Evolutionary conservation across 106 monocot species (phyloP).

Genomic region (Iris macrosiphon): DNA sequence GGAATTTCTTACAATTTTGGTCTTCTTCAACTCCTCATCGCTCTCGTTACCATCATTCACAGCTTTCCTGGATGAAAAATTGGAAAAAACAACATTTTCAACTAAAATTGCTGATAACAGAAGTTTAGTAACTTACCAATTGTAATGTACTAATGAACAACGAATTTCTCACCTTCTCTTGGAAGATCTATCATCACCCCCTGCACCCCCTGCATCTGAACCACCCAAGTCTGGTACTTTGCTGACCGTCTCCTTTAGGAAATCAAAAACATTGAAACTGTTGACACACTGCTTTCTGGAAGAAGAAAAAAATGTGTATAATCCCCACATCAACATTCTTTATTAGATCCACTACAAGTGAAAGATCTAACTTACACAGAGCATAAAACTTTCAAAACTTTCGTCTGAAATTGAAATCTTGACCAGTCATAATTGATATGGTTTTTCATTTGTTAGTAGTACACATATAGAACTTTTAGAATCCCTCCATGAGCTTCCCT

Average conservation of each 20-base stretch:
- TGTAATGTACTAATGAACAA: background rate
- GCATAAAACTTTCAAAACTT: too few relatives aligned
- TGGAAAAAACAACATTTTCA: background rate
- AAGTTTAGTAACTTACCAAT: too few relatives aligned
- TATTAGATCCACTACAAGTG: too few relatives aligned
- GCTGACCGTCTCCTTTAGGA: conserved; percentile 61
- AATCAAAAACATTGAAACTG: conserved; percentile 61
- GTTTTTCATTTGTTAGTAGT: too few relatives aligned
- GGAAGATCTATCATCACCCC: conserved; percentile 45
- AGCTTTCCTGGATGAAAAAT: conserved; percentile 35
- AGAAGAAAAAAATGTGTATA: too few relatives aligned
- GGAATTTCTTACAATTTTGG: conserved; percentile 35
- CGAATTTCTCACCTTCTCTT: conserved; percentile 64
- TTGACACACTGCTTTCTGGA: conserved; percentile 83
- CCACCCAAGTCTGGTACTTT: conserved; percentile 78
- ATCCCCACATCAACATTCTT: too few relatives aligned
- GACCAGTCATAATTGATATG: too few relatives aligned
- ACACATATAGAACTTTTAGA: too few relatives aligned
- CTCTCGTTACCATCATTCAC: conserved; percentile 31
- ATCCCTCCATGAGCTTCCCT: too few relatives aligned
- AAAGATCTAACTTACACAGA: too few relatives aligned
- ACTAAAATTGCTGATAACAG: too few relatives aligned
- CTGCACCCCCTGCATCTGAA: conserved; percentile 44
- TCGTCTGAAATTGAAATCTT: too few relatives aligned
- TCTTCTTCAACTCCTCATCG: conserved; percentile 48